Percentiles rank a stretch among this genome's conserved stretches.
phyloP scores from a whole-genome alignment of 345 rosid genomes.

The Trapa bicornis region DNA sequence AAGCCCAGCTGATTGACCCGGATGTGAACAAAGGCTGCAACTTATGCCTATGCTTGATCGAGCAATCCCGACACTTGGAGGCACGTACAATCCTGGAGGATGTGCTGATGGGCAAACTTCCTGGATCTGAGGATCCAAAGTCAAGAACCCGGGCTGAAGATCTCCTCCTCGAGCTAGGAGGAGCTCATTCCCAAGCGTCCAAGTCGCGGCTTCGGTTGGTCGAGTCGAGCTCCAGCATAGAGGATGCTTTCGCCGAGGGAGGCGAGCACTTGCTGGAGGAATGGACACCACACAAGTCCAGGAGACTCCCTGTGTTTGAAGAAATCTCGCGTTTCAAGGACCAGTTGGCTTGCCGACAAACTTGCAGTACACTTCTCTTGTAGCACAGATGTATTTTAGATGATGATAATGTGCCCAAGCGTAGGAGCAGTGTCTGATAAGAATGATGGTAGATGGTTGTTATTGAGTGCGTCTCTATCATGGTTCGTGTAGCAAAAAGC shows the following conservation, averaged over 20 bases:
- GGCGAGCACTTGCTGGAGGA: conserved; percentile 51
- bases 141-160: conserved; percentile 41
- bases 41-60: conserved; percentile 57
- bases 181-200: not conserved
- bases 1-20: conserved; percentile 72
- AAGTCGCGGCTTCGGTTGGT: not conserved
- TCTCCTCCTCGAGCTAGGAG: conserved; percentile 27
- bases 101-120: conserved; percentile 25
- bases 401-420: not conserved
- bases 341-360: conserved; percentile 60
- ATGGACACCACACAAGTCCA: conserved; percentile 53
- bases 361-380: not conserved
- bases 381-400: not conserved
- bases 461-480: not conserved
- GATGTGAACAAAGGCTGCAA: conserved; percentile 91
- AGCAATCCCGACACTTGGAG: conserved; percentile 43
- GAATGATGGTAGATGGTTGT: not conserved
- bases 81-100: conserved; percentile 36
- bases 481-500: not conserved
- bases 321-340: conserved; percentile 74
- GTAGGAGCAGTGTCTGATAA: not conserved
- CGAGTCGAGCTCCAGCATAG: conserved; percentile 13
- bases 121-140: conserved; percentile 43
- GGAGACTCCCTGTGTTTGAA: conserved; percentile 79
- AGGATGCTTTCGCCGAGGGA: conserved; percentile 47